Conservation (phyloP, 106 monocot genomes). For the Dendrobium huoshanense region DNA sequence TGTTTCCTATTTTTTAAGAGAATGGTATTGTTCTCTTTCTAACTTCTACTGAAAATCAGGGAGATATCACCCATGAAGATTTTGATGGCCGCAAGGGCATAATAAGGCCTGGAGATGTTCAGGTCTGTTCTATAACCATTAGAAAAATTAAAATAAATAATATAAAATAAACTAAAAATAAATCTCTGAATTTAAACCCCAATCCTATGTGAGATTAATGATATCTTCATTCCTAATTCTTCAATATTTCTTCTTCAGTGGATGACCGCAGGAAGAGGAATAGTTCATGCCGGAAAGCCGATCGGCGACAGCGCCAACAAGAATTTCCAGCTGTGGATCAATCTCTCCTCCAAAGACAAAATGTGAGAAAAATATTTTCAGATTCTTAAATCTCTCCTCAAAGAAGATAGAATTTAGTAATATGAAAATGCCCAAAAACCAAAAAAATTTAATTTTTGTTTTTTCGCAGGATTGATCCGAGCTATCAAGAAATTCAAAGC, state of each 20-base stretch:
- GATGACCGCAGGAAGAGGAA: slow-evolving; percentile 86
- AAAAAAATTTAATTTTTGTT: too few species aligned
- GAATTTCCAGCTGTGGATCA: slow-evolving; percentile 89
- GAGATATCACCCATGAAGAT: slow-evolving; percentile 74
- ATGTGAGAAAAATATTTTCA: slow-evolving; percentile 28
- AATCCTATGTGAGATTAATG: neutral
- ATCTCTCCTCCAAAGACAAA: slow-evolving; percentile 79
- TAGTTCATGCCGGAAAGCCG: slow-evolving; percentile 81
- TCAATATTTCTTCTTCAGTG: slow-evolving; percentile 29
- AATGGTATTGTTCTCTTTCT: neutral
- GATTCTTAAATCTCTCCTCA: too few species aligned
- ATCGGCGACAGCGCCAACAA: slow-evolving; percentile 36
- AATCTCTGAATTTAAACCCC: neutral
- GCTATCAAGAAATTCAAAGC: slow-evolving; percentile 69
- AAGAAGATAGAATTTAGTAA: too few species aligned
- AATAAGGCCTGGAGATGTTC: slow-evolving; percentile 64
- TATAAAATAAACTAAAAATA: neutral
- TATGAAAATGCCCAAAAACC: too few species aligned
- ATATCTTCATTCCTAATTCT: too few species aligned
- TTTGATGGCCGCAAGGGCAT: slow-evolving; percentile 68
- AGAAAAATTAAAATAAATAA: too few species aligned
- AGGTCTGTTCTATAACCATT: neutral
- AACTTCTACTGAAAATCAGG: slow-evolving; percentile 24
- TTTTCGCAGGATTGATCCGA: slow-evolving; percentile 58
- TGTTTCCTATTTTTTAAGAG: too few species aligned